Evolutionary conservation across 2,329 filamentous ascomycete species (phyloP).

Genomic region (Nothophaeocryptopus gaeumannii): DNA sequence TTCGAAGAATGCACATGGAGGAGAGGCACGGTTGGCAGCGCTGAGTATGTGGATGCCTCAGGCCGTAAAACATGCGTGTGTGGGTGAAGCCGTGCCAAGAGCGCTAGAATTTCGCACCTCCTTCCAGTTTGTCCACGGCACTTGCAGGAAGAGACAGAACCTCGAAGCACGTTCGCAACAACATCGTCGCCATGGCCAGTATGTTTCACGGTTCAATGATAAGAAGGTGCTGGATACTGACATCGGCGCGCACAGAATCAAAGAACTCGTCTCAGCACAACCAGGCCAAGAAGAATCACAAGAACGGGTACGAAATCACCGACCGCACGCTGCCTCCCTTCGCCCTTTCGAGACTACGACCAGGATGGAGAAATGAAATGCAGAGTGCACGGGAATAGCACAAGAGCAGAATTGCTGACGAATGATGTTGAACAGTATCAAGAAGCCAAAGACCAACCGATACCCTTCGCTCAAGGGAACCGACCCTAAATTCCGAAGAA

Average conservation of each 20-base stretch:
- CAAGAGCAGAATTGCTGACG: conserved; percentile 13
- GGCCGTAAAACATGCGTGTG: too few relatives aligned
- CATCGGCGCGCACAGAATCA: conserved; percentile 65
- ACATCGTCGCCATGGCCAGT: conserved; percentile 64
- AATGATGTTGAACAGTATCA: conserved; percentile 67
- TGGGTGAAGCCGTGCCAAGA: too few relatives aligned
- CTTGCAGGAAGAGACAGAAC: conserved; percentile 1
- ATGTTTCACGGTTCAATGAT: conserved; percentile 44
- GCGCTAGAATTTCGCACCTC: too few relatives aligned
- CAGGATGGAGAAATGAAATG: not conserved
- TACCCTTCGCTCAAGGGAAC: conserved; percentile 98
- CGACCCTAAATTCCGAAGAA: conserved; percentile 99
- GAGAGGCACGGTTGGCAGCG: too few relatives aligned
- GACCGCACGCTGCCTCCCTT: not conserved
- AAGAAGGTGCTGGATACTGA: conserved; percentile 15
- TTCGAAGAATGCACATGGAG: too few relatives aligned
- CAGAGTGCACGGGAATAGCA: not conserved
- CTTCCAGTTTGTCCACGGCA: too few relatives aligned
- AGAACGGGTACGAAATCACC: conserved; percentile 77
- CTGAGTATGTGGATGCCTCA: too few relatives aligned
- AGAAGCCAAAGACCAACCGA: conserved; percentile 99
- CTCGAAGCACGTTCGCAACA: conserved; percentile 20
- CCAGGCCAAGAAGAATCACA: conserved; percentile 97
- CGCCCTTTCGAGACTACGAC: not conserved
- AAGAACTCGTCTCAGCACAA: conserved; percentile 99